Percentiles rank a stretch among this genome's conserved stretches.
phyloP scores from a whole-genome alignment of 2,329 filamentous ascomycete species.

The Corinectria fuckeliana region DNA sequence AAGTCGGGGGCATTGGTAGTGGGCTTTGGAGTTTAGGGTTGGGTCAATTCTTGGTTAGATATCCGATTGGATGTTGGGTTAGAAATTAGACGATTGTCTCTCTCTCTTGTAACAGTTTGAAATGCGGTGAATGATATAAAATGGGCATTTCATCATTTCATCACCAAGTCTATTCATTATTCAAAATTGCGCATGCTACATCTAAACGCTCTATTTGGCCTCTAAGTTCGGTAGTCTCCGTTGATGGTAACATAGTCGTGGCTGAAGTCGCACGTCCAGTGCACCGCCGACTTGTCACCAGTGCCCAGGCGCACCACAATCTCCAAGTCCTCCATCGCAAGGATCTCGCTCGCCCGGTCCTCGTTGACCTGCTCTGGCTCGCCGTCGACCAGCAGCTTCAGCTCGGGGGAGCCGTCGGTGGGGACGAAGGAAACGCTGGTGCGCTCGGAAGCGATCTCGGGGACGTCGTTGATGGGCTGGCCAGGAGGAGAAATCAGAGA shows the following conservation, averaged over 20 bases:
- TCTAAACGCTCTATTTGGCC: slow-evolving; percentile 12
- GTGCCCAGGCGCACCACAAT: slow-evolving; percentile 78
- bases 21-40: slow-evolving; percentile 33
- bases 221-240: slow-evolving; percentile 69
- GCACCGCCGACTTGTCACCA: slow-evolving; percentile 70
- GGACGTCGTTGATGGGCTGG: slow-evolving; percentile 62
- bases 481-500: slow-evolving; percentile 66
- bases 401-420: slow-evolving; percentile 75
- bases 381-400: slow-evolving; percentile 78
- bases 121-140: neutral
- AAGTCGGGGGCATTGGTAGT: slow-evolving; percentile 18
- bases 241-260: slow-evolving; percentile 80
- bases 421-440: slow-evolving; percentile 83
- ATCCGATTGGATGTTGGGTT: slow-evolving; percentile 21
- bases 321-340: slow-evolving; percentile 79
- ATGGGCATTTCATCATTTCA: slow-evolving; percentile 6
- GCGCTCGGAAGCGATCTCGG: slow-evolving; percentile 69
- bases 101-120: neutral
- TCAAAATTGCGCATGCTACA: neutral
- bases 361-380: slow-evolving; percentile 84
- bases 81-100: slow-evolving; percentile 12
- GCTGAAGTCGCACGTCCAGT: slow-evolving; percentile 88
- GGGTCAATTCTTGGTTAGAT: slow-evolving; percentile 15
- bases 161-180: slow-evolving; percentile 11
- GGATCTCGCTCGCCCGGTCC: slow-evolving; percentile 75